phyloP scores from a whole-genome alignment of 2,329 filamentous ascomycete species.

The Pseudohalonectria lignicola region DNA sequence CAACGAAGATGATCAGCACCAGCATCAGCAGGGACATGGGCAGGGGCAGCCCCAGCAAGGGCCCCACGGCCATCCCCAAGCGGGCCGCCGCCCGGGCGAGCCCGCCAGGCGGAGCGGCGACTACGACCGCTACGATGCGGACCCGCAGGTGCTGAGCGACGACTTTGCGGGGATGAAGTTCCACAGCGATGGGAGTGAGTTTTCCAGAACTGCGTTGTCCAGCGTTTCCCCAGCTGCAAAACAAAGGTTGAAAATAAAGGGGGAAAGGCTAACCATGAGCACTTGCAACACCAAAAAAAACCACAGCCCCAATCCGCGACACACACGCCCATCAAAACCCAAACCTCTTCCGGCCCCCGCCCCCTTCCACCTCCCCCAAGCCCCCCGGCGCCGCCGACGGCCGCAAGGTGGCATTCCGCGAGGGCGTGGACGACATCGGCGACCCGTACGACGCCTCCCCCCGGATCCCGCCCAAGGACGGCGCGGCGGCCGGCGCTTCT shows the following conservation, averaged over 20 bases:
- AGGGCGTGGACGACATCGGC: conserved; percentile 64
- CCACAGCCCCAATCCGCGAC: conserved; percentile 39
- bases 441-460: conserved; percentile 62
- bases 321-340: conserved; percentile 58
- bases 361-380: conserved; percentile 39
- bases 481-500: conserved; percentile 21
- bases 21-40: conserved; percentile 9
- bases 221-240: too few relatives aligned
- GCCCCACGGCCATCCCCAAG: conserved; percentile 21
- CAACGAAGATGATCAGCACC: conserved; percentile 49
- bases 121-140: conserved; percentile 86
- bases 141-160: conserved; percentile 80
- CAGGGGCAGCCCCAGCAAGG: conserved; percentile 16
- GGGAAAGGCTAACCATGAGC: too few relatives aligned
- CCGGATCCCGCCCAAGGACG: conserved; percentile 36
- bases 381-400: conserved; percentile 29
- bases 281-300: background rate
- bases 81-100: conserved; percentile 44
- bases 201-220: too few relatives aligned
- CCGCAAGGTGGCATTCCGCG: conserved; percentile 46
- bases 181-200: conserved; percentile 50
- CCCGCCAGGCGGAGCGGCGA: conserved; percentile 66
- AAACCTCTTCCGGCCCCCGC: conserved; percentile 64
- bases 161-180: conserved; percentile 70
- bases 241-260: background rate